Conservation (phyloP, 805 yeast genomes). For the Monosporozyma siamensis region DNA sequence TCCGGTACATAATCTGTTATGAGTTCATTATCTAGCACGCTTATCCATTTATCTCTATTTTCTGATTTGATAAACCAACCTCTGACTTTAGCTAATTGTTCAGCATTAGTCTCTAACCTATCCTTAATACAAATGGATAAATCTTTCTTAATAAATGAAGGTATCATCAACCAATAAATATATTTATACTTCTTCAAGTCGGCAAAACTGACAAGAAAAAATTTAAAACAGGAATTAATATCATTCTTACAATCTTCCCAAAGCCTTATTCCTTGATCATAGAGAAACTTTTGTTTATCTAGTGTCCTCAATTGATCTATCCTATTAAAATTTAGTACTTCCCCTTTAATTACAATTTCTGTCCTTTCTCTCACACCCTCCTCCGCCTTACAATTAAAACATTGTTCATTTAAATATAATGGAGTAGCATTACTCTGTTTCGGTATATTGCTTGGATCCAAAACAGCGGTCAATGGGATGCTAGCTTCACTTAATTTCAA, state of each 20-base stretch:
- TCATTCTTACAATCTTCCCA: constrained; percentile 25
- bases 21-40: constrained; percentile 14
- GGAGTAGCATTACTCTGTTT: constrained; percentile 13
- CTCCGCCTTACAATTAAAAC: constrained; percentile 24
- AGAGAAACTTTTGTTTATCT: constrained; percentile 55
- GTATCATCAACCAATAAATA: constrained; percentile 84
- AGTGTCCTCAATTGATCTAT: constrained; percentile 70
- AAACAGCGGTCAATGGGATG: constrained; percentile 21
- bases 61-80: constrained; percentile 12
- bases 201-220: constrained; percentile 59
- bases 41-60: constrained; percentile 22
- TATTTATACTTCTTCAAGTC: constrained; percentile 85
- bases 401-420: constrained; percentile 22
- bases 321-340: constrained; percentile 60
- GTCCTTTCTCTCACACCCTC: constrained; percentile 3
- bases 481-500: constrained; percentile 42
- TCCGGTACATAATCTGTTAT: constrained; percentile 14
- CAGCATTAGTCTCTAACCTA: neutral
- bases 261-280: constrained; percentile 30
- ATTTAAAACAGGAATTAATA: constrained; percentile 23
- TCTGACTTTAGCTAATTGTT: constrained; percentile 3
- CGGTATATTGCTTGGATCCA: constrained; percentile 15
- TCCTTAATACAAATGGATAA: constrained; percentile 6
- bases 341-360: constrained; percentile 28
- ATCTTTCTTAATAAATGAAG: constrained; percentile 37